phyloP scores from a whole-genome alignment of 345 rosid species.

The Alliaria petiolata region DNA sequence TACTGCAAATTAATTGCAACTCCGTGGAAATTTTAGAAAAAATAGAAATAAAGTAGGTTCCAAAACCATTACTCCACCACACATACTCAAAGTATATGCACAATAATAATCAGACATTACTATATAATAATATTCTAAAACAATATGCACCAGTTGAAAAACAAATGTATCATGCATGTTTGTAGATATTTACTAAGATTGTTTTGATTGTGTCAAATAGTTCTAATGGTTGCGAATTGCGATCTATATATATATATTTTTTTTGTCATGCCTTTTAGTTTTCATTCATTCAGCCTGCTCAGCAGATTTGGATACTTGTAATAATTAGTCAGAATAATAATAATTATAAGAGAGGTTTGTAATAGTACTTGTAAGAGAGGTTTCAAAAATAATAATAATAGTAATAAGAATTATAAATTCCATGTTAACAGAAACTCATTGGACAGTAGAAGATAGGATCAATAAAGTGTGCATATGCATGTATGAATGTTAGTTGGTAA shows the following conservation, averaged over 20 bases:
- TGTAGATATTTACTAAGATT: background rate
- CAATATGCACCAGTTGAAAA: background rate
- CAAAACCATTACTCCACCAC: background rate
- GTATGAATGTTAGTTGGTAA: constrained; percentile 31
- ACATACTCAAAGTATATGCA: too few species aligned
- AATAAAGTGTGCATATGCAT: constrained; percentile 29
- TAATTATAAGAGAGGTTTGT: too few species aligned
- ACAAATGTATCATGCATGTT: constrained; percentile 6
- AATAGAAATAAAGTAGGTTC: background rate
- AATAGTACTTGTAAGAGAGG: too few species aligned
- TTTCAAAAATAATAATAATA: too few species aligned
- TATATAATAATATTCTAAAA: background rate
- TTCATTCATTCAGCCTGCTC: background rate
- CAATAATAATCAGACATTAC: background rate
- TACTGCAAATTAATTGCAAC: background rate
- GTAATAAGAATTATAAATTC: background rate
- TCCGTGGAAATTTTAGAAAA: background rate
- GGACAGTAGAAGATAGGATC: constrained; percentile 25
- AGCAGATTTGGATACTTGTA: background rate
- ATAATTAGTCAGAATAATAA: background rate
- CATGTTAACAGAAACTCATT: constrained; percentile 22
- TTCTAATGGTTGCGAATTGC: background rate
- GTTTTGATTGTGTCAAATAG: constrained; percentile 7
- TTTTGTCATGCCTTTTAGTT: background rate
- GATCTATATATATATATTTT: too few species aligned